Evolutionary conservation across 305 asterid species (phyloP), one percentile per base, ranked within the genome.

Genomic region (Fraxinus floribunda): DNA sequence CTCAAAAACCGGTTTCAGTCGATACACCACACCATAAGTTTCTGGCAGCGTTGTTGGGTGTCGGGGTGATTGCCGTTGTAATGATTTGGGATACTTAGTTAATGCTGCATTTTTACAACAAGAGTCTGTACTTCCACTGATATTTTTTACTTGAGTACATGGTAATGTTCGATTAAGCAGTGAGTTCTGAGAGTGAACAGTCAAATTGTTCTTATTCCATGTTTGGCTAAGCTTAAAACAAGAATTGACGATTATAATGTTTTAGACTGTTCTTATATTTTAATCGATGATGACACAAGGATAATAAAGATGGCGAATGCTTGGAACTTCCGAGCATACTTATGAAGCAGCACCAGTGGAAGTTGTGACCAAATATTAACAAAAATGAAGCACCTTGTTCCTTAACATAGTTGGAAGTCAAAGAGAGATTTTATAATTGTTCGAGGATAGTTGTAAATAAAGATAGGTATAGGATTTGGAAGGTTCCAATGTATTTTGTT

Each of bases 31-130:
- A 66, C 55, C 75, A 82, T 79, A 91, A 90, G 91, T 91, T 95
- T 66, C 81, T 95, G 82, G 95, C 98, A 39, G 98, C 90, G 7
- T 39, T 86, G 84, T 82, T 92, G 52, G 98, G 98, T 1, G 87
- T 94, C 79, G 98, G 91, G 32, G 91, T 94, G 0, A 95, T 95
- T 83, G 98, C 98, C 1, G 92, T 95, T 83, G 98, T 94, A 10
- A 95, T 95, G 98, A 94, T 95, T 29, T 95, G 98, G 98, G 98
- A 95, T 82, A 90, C 92, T 10, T 90, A 87, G 86, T 70, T 32
- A 15, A 13, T 71, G 24, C 41, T 34, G 13, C n/a, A 32, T 7
- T 71, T 30, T 34, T 71, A 18, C 24, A 0, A 15, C 76, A 4
- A 70, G 39, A 13, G 35, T 30, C 34, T 70, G 39, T 68, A 16